Conservation (phyloP, 2,329 filamentous ascomycete species). For the Berkeleyomyces basicola region DNA sequence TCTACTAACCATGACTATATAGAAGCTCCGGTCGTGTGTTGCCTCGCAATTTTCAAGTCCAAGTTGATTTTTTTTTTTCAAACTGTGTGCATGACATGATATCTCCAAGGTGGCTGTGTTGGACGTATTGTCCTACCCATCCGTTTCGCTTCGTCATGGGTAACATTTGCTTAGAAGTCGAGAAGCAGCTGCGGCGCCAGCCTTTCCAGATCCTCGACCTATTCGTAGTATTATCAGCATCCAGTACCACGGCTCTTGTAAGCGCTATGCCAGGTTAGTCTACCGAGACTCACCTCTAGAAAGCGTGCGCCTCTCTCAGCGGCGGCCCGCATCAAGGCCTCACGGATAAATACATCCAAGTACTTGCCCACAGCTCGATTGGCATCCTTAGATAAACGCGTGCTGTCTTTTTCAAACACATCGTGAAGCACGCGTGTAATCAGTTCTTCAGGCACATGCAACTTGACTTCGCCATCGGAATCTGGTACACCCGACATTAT, state of each 20-base stretch:
- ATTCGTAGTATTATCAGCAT: background rate
- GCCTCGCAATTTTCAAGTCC: too few species aligned
- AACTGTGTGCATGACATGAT: too few species aligned
- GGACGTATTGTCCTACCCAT: background rate
- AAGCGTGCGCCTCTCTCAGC: slow-evolving; percentile 55
- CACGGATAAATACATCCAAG: slow-evolving; percentile 77
- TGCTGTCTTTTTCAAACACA: slow-evolving; percentile 56
- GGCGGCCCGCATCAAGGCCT: slow-evolving; percentile 66
- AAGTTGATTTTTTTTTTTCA: too few species aligned
- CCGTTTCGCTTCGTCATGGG: background rate
- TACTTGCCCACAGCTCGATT: slow-evolving; percentile 67
- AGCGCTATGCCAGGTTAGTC: background rate
- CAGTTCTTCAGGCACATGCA: slow-evolving; percentile 53
- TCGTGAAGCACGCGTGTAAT: slow-evolving; percentile 64
- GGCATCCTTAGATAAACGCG: slow-evolving; percentile 60
- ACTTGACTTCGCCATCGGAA: slow-evolving; percentile 22
- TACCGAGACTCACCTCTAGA: slow-evolving; percentile 44
- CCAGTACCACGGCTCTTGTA: too few species aligned
- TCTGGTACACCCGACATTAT: background rate
- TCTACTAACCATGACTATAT: background rate
- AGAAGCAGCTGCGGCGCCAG: slow-evolving; percentile 69
- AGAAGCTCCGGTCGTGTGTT: background rate
- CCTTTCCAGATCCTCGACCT: slow-evolving; percentile 75
- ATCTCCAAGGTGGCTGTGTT: background rate
- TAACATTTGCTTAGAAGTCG: slow-evolving; percentile 46